Conservation (phyloP, 2,329 filamentous ascomycete species). For the Colletotrichum salicis region DNA sequence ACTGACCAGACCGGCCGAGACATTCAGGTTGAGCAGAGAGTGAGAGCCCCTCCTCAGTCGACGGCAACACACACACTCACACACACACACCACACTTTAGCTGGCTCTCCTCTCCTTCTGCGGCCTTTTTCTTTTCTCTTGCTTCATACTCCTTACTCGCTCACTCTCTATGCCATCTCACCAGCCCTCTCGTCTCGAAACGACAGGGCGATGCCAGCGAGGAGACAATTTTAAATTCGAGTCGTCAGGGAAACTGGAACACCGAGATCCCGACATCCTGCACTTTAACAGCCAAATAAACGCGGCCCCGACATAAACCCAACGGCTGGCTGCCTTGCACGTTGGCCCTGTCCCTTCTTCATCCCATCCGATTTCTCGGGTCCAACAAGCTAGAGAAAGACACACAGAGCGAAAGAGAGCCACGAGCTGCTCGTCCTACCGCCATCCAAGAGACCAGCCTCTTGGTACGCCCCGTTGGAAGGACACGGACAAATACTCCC, state of each 20-base stretch:
- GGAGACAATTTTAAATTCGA: constrained; percentile 9
- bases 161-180: background rate
- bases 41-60: constrained; percentile 26
- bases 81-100: background rate
- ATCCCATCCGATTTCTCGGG: constrained; percentile 25
- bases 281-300: constrained; percentile 8
- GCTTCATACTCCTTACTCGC: background rate
- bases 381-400: background rate
- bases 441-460: constrained; percentile 16
- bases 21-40: constrained; percentile 29
- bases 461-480: constrained; percentile 1
- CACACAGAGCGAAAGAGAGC: background rate
- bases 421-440: constrained; percentile 14
- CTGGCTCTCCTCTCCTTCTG: constrained; percentile 5
- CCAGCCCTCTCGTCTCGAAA: constrained; percentile 7
- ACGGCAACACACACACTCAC: constrained; percentile 2
- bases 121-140: background rate
- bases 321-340: constrained; percentile 3
- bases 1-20: constrained; percentile 23
- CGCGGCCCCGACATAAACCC: constrained; percentile 12
- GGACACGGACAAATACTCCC: constrained; percentile 15
- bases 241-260: background rate
- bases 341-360: constrained; percentile 19
- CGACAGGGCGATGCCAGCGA: constrained; percentile 21
- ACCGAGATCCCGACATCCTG: background rate